Base-by-base conservation (phyloP, 139 green algal species). In the Diplosphaera chodatii region DNA sequence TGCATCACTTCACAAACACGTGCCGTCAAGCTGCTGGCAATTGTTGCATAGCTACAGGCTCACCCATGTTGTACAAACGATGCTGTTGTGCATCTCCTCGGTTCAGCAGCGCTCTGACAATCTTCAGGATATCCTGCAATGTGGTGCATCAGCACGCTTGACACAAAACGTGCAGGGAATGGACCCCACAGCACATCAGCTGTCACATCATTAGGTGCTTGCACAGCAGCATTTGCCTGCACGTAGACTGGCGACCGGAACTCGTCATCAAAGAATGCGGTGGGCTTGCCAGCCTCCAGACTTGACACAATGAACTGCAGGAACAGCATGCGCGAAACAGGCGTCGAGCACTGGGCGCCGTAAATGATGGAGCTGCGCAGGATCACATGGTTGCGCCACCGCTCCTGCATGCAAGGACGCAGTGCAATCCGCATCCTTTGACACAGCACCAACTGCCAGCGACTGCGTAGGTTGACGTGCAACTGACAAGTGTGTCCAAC, bases 321-420 rank as follows among this genome's bases (percentile, higher is more conserved):
- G 64, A 87, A 85, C 1, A 85, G 76, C 64, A 33, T n/a, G 4
- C 83, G 66, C 13, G 63, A 59, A 0, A 87, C 78, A 18, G 79
- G 68, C 28, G 80, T 48, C 22, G 81, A 77, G 4, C 78, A 70
- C 28, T 83, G 63, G 1, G 76, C 77, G 21, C 87, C 87, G 40
- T 82, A 87, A 40, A 92, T 92, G 70, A 92, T 83, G 66, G 82
- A 89, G 71, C 59, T 80, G 32, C 87, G 62, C 55, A 92, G 68
- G 64, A 91, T 92, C 32, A 82, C 84, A 72, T 87, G 80, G 32
- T 85, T 78, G 20, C 67, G 28, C 81, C 83, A 88, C 18, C 65
- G 27, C 16, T 56, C 55, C 75, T 83, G 75, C 63, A 88, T 66
- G 30, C 76, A 48, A 48, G 13, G 10, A 13, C 10, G 8, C 37